Conservation (phyloP, 2,329 filamentous ascomycete species). For the Xylariaceae sp. region DNA sequence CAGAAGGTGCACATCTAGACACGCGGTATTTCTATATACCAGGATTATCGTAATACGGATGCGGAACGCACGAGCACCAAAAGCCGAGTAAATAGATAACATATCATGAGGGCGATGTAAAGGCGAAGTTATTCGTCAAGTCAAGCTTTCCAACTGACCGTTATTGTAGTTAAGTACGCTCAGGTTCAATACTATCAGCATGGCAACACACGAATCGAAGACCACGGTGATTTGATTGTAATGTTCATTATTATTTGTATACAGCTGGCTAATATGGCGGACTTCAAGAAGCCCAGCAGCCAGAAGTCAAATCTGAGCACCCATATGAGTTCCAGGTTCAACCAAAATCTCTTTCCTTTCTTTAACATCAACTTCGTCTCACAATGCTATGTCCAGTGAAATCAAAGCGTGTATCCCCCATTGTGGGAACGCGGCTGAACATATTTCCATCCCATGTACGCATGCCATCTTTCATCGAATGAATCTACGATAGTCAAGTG, state of each 20-base stretch:
- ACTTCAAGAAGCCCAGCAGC: conserved; percentile 6
- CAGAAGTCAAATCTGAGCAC: conserved; percentile 9
- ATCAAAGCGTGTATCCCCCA: conserved; percentile 5
- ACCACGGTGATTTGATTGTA: conserved; percentile 4
- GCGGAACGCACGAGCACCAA: no score
- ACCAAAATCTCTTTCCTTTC: conserved; percentile 12
- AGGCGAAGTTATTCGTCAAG: no score
- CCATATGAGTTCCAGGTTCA: conserved; percentile 4
- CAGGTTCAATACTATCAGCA: no score
- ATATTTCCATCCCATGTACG: background rate
- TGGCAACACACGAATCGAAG: no score
- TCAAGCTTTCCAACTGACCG: no score
- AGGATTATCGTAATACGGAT: no score
- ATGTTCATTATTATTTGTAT: conserved; percentile 36
- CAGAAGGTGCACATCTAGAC: no score
- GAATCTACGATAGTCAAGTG: background rate
- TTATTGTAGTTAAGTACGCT: no score
- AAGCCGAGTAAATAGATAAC: no score
- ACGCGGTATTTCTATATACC: no score
- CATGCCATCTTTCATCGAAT: background rate
- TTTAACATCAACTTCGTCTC: conserved; percentile 14
- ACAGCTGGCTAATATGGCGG: conserved; percentile 16
- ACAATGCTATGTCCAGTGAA: conserved; percentile 23
- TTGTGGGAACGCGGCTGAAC: no score
- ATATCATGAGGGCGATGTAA: no score